Evolutionary conservation across 192 early-diverging fungal species (phyloP).

Genomic region (Anaeromyces robustus): DNA sequence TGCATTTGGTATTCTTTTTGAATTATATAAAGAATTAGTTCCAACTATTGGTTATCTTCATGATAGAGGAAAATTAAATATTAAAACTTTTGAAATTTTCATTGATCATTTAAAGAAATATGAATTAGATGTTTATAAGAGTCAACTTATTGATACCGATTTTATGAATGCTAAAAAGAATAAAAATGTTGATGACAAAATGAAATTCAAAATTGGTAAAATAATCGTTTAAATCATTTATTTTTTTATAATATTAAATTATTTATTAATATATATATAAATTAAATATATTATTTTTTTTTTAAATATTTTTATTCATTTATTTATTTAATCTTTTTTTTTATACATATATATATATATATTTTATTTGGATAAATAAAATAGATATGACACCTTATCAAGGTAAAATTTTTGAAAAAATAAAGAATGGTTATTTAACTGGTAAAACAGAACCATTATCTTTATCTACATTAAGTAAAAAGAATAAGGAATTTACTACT

Average conservation of each 20-base stretch:
- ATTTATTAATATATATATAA: no score
- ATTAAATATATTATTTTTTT: no score
- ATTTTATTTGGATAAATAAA: no score
- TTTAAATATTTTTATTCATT: no score
- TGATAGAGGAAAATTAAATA: slow-evolving; percentile 47
- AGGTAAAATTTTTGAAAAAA: background rate
- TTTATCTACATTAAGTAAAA: background rate
- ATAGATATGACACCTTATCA: background rate
- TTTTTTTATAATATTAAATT: no score
- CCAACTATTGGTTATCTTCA: slow-evolving; percentile 76
- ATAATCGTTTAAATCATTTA: no score
- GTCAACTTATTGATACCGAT: background rate
- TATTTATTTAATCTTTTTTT: no score
- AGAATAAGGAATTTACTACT: background rate
- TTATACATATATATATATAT: no score
- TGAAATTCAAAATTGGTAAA: background rate
- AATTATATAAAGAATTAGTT: slow-evolving; percentile 77
- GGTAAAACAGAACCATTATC: background rate
- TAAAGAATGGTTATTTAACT: background rate
- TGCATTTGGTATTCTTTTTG: slow-evolving; percentile 73
- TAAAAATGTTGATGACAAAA: background rate
- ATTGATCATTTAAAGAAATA: background rate
- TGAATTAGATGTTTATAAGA: background rate
- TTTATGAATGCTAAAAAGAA: background rate
- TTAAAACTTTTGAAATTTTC: background rate